phyloP scores from a whole-genome alignment of 352 stramenopile genomes.

The Elongisporangium prolatum region DNA sequence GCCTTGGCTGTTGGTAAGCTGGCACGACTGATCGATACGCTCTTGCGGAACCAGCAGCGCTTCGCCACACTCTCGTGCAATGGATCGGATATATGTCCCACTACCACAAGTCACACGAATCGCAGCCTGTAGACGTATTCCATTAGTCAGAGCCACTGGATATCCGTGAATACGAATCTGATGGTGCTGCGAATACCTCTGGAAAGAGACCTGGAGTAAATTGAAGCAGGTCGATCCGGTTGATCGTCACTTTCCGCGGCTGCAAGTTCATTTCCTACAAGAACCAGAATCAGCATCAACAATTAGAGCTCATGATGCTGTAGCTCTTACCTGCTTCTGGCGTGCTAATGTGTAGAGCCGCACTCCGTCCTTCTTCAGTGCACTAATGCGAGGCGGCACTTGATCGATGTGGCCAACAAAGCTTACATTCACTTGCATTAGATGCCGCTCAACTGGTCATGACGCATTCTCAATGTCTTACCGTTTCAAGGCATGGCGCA shows the following conservation, averaged over 20 bases:
- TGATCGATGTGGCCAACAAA: slow-evolving; percentile 79
- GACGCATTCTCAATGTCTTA: slow-evolving; percentile 7
- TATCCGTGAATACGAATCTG: not conserved
- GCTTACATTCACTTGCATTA: slow-evolving; percentile 7
- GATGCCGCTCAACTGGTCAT: not conserved
- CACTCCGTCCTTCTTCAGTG: slow-evolving; percentile 73
- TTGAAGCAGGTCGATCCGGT: slow-evolving; percentile 39
- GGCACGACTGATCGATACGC: slow-evolving; percentile 13
- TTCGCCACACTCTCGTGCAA: slow-evolving; percentile 81
- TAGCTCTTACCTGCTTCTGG: slow-evolving; percentile 33
- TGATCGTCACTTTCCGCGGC: slow-evolving; percentile 17
- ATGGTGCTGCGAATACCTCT: slow-evolving; percentile 27
- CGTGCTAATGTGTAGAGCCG: slow-evolving; percentile 75
- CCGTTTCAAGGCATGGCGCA: slow-evolving; percentile 38
- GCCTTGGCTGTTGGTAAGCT: slow-evolving; percentile 22
- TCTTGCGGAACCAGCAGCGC: slow-evolving; percentile 33
- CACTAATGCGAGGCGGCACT: slow-evolving; percentile 70
- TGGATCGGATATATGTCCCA: slow-evolving; percentile 86
- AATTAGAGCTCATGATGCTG: not conserved
- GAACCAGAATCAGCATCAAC: not conserved
- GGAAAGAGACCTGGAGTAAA: slow-evolving; percentile 54
- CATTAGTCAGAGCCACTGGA: not conserved
- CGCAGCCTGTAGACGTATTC: slow-evolving; percentile 13
- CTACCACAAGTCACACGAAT: slow-evolving; percentile 64
- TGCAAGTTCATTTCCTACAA: slow-evolving; percentile 50